Evolutionary conservation across 139 green algal genomes (phyloP).

Genomic region (Haematococcus sp.): DNA sequence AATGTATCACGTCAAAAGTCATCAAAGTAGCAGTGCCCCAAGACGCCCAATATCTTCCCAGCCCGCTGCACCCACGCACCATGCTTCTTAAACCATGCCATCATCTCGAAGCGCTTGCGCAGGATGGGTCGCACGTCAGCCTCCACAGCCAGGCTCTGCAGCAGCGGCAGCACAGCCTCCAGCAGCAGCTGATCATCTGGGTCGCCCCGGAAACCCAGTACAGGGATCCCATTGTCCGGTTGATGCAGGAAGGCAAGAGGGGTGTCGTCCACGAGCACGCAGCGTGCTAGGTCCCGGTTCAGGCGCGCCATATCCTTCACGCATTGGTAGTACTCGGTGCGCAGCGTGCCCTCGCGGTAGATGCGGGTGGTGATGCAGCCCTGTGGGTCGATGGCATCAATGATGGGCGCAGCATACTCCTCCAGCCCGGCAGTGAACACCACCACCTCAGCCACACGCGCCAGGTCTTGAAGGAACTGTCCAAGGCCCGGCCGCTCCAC

Average conservation of each 20-base stretch:
- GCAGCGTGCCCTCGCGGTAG: constrained; percentile 52
- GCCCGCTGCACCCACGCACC: too few relatives aligned
- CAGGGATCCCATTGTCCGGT: constrained; percentile 84
- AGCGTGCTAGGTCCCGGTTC: constrained; percentile 22
- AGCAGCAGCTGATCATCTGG: constrained; percentile 72
- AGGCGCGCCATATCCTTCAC: constrained; percentile 81
- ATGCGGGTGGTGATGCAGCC: constrained; percentile 47
- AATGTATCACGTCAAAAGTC: too few relatives aligned
- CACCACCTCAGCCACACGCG: constrained; percentile 69
- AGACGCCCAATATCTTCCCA: too few relatives aligned
- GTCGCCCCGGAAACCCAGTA: constrained; percentile 79
- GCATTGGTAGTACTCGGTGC: constrained; percentile 71
- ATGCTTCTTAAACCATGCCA: constrained; percentile 58
- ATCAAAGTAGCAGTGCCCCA: too few relatives aligned
- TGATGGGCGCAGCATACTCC: constrained; percentile 84
- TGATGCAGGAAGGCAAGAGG: constrained; percentile 84
- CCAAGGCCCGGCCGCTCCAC: constrained; percentile 80
- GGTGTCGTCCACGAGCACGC: constrained; percentile 89
- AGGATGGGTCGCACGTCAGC: constrained; percentile 65
- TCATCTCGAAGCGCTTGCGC: constrained; percentile 77
- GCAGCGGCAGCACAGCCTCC: constrained; percentile 80
- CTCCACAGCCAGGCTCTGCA: constrained; percentile 43
- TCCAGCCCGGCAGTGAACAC: constrained; percentile 88
- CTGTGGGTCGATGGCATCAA: constrained; percentile 66
- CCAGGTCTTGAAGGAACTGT: constrained; percentile 67